phyloP scores from a whole-genome alignment of 805 yeast genomes.

The Zygoascus bituminiphila region DNA sequence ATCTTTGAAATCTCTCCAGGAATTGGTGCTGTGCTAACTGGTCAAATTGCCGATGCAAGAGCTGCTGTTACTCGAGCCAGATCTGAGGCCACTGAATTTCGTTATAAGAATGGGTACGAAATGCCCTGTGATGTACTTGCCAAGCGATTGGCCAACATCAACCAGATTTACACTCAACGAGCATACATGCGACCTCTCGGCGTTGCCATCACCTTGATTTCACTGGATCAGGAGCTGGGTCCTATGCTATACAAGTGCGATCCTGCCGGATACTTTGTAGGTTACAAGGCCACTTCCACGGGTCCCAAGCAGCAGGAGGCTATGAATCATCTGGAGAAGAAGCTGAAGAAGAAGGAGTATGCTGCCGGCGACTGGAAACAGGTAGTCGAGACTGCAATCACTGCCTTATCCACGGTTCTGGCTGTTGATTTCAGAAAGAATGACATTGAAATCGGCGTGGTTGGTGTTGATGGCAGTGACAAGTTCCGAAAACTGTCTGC shows the following conservation, averaged over 20 bases:
- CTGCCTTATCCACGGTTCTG: slow-evolving; percentile 74
- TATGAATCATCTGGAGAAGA: slow-evolving; percentile 80
- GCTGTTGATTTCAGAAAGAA: slow-evolving; percentile 91
- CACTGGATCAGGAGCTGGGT: slow-evolving; percentile 84
- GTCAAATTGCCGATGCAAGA: slow-evolving; percentile 82
- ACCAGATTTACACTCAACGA: slow-evolving; percentile 93
- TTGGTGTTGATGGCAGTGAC: slow-evolving; percentile 45
- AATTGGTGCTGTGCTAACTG: slow-evolving; percentile 88
- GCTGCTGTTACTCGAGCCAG: slow-evolving; percentile 85
- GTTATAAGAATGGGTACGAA: slow-evolving; percentile 90
- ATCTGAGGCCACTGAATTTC: slow-evolving; percentile 91
- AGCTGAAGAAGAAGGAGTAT: slow-evolving; percentile 63
- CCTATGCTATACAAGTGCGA: slow-evolving; percentile 89
- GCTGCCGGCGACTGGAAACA: slow-evolving; percentile 80
- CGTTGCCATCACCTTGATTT: slow-evolving; percentile 79
- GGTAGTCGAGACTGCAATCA: slow-evolving; percentile 83
- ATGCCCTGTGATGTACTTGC: slow-evolving; percentile 93
- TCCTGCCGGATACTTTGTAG: slow-evolving; percentile 94
- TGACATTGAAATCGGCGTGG: slow-evolving; percentile 90
- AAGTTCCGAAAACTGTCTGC: slow-evolving; percentile 59
- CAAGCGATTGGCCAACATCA: slow-evolving; percentile 89
- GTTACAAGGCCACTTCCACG: slow-evolving; percentile 85
- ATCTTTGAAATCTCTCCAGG: slow-evolving; percentile 72
- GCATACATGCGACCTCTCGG: slow-evolving; percentile 99
- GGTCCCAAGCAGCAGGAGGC: slow-evolving; percentile 98